These are phyloP conservation scores for Fusarium oligoseptatum DNA, from an alignment of 2,329 filamentous ascomycete species.

Conservation along the genomic window DNA sequence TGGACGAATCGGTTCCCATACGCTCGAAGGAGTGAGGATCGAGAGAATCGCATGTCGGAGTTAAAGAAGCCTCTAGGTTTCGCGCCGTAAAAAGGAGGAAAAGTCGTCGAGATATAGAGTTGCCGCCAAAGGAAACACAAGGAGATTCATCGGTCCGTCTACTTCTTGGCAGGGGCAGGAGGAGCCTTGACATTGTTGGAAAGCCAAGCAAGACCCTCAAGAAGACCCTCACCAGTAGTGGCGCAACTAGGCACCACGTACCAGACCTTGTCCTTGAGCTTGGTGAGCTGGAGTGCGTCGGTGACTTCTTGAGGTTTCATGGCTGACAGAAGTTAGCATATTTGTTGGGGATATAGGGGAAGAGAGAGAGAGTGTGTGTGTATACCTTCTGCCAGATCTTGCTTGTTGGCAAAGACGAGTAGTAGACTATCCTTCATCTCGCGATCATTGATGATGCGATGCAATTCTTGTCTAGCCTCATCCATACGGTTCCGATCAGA, in stretches of 20 bases:
- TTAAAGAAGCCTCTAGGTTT: background rate
- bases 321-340: slow-evolving; percentile 61
- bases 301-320: slow-evolving; percentile 86
- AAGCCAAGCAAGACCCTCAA: slow-evolving; percentile 86
- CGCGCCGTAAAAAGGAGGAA: background rate
- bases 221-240: slow-evolving; percentile 83
- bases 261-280: slow-evolving; percentile 87
- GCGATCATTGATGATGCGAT: slow-evolving; percentile 97
- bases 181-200: slow-evolving; percentile 85
- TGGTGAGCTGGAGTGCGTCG: slow-evolving; percentile 79
- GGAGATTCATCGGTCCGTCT: slow-evolving; percentile 37
- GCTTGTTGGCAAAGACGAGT: slow-evolving; percentile 98
- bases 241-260: slow-evolving; percentile 87
- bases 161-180: slow-evolving; percentile 68
- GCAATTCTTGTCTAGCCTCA: slow-evolving; percentile 91
- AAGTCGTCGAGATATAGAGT: background rate
- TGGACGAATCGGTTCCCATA: background rate
- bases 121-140: background rate
- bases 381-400: slow-evolving; percentile 86
- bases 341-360: background rate
- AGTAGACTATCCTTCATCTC: slow-evolving; percentile 97
- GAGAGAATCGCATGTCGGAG: no score
- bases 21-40: background rate
- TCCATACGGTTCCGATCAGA: slow-evolving; percentile 92
- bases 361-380: background rate